Evolutionary conservation across 2,329 filamentous ascomycete genomes (phyloP).

Genomic region (Incumbomyces delicatus): DNA sequence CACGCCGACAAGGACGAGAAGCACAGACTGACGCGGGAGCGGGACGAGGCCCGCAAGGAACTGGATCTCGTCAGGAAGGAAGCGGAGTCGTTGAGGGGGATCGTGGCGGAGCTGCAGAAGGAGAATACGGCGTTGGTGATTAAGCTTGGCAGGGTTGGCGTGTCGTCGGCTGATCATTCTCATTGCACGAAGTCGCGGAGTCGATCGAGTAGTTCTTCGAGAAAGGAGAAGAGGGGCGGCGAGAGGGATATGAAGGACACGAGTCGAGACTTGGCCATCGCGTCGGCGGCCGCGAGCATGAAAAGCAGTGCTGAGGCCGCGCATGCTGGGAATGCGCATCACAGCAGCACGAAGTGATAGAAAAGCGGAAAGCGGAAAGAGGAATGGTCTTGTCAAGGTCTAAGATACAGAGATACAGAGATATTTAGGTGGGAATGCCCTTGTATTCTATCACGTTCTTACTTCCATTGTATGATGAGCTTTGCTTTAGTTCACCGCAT

Average conservation of each 20-base stretch:
- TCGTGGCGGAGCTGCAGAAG: conserved; percentile 46
- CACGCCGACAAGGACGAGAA: conserved; percentile 33
- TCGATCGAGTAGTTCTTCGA: neutral
- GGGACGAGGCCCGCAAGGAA: conserved; percentile 39
- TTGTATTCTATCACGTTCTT: no score
- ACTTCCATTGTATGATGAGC: no score
- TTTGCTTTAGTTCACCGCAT: no score
- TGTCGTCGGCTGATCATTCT: neutral
- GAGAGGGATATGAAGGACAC: neutral
- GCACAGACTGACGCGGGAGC: conserved; percentile 30
- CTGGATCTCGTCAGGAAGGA: conserved; percentile 39
- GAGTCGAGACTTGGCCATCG: neutral
- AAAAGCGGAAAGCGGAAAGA: no score
- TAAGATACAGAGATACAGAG: no score
- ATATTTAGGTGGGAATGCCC: no score
- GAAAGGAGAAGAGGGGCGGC: neutral
- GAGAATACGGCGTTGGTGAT: conserved; percentile 44
- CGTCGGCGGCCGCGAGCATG: conserved; percentile 1
- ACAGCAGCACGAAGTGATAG: no score
- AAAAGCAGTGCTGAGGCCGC: neutral
- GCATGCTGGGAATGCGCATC: no score
- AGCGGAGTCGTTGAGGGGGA: conserved; percentile 27
- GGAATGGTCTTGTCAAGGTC: no score
- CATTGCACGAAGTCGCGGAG: neutral
- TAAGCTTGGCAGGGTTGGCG: neutral